Evolutionary conservation across 1,284 basidiomycete genomes (phyloP), one percentile per base, ranked within the genome.

Genomic region (Mycena citricolor): DNA sequence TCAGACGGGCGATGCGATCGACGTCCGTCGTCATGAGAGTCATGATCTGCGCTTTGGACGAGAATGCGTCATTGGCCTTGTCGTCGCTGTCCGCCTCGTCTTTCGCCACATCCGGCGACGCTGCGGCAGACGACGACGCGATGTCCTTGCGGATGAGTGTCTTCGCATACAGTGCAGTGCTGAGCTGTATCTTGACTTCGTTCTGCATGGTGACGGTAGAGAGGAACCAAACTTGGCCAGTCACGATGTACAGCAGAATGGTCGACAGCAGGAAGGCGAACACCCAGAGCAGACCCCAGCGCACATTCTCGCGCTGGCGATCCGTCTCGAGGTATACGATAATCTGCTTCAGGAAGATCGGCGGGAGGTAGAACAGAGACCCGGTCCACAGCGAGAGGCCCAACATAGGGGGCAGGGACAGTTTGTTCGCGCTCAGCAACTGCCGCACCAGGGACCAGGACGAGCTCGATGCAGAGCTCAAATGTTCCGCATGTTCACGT

Each of bases 1-100:
- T 70, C 57, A 92, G 90, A 45, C 93, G 87, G 61, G 83, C 80
- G 49, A 94, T 83, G 50, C 91, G 78, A 61, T 94, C 91, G 25
- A 93, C 90, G 55, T 95, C 93, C 4, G 89, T 90, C 8, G 36
- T 26, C 83, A 87, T 86, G 13, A 86, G 69, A n/a, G 81, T 88
- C 82, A 92, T 88, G 55, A 94, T 83, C 65, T 94, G 90, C 8
- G 87, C 84, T 65, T 94, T 95, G 59, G 84, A 91, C 8, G 81
- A 86, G 57, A 95, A 90, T n/a, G n/a, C n/a, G 37, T 79, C 79
- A 34, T 89, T 86, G n/a, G n/a, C n/a, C 5, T 74, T 70, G 5
- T 76, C 68, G n/a, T n/a, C n/a, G 35, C 89, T 86, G 10, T 86
- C 80, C 7, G 76, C 68, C 24, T 68, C 63, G n/a, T 64, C 25